These are phyloP conservation scores for Stentor coeruleus DNA, from an alignment of 73 alveolate genomes.

Conservation along the genomic window DNA sequence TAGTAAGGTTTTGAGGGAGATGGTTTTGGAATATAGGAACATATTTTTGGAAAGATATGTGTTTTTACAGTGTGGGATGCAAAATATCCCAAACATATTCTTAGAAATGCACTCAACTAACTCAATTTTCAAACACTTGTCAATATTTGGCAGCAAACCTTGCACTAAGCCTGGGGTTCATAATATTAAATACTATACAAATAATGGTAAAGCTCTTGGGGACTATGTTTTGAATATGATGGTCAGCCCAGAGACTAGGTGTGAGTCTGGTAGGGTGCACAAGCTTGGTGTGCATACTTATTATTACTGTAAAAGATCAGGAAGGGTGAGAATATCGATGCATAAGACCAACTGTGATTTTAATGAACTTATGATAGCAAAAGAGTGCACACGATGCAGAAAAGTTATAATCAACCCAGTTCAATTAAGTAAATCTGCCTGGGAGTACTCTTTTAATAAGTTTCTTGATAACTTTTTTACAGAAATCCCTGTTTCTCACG, in stretches of 20 bases:
- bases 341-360: background rate
- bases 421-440: conserved; percentile 13
- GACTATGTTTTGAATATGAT: background rate
- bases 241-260: background rate
- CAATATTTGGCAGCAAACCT: background rate
- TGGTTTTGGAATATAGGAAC: background rate
- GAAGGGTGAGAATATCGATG: conserved; percentile 10
- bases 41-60: background rate
- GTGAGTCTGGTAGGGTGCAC: background rate
- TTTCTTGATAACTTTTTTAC: background rate
- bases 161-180: conserved; percentile 5
- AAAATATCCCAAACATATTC: background rate
- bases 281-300: conserved; percentile 12
- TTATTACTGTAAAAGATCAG: background rate
- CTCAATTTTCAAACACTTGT: background rate
- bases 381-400: conserved; percentile 16
- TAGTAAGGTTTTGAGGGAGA: background rate
- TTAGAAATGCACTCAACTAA: background rate
- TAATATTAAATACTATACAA: background rate
- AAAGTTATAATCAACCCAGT: background rate
- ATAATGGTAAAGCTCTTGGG: background rate
- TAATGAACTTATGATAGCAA: background rate
- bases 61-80: conserved; percentile 9
- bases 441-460: conserved; percentile 20
- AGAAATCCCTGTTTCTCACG: background rate